A percentile compares a stretch with the other conserved stretches of the same genome.
phyloP scores from a whole-genome alignment of 1,284 basidiomycete species.

The Ustilago xerochloae region DNA sequence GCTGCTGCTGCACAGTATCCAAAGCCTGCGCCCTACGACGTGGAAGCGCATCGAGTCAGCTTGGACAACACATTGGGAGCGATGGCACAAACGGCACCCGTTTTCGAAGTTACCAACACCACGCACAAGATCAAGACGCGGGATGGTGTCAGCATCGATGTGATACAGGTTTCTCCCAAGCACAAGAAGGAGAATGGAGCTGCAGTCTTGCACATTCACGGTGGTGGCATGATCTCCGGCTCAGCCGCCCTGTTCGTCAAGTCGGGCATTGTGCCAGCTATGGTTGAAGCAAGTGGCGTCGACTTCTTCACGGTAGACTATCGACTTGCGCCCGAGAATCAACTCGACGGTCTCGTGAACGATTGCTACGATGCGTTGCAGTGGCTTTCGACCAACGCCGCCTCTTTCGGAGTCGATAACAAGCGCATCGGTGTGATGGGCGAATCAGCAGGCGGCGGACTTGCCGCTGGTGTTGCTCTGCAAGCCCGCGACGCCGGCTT shows the following conservation, averaged over 20 bases:
- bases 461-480: slow-evolving; percentile 34
- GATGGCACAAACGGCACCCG: background rate
- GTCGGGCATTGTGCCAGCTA: background rate
- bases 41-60: slow-evolving; percentile 8
- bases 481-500: slow-evolving; percentile 25
- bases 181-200: slow-evolving; percentile 13
- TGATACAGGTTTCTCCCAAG: slow-evolving; percentile 23
- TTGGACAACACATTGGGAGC: background rate
- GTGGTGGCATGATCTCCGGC: slow-evolving; percentile 30
- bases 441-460: slow-evolving; percentile 35
- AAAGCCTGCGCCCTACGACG: slow-evolving; percentile 5
- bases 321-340: slow-evolving; percentile 26
- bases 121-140: slow-evolving; percentile 26
- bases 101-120: slow-evolving; percentile 10
- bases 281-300: slow-evolving; percentile 3
- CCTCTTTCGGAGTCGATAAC: slow-evolving; percentile 19
- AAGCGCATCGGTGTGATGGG: slow-evolving; percentile 25
- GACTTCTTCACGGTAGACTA: slow-evolving; percentile 27
- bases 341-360: slow-evolving; percentile 22
- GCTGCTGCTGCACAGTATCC: slow-evolving; percentile 10
- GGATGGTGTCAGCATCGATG: slow-evolving; percentile 22
- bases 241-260: slow-evolving; percentile 11
- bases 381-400: slow-evolving; percentile 26
- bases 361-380: slow-evolving; percentile 34
- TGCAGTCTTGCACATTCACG: slow-evolving; percentile 27